phyloP scores from a whole-genome alignment of 352 stramenopile genomes.

The Bremia lactucae region DNA sequence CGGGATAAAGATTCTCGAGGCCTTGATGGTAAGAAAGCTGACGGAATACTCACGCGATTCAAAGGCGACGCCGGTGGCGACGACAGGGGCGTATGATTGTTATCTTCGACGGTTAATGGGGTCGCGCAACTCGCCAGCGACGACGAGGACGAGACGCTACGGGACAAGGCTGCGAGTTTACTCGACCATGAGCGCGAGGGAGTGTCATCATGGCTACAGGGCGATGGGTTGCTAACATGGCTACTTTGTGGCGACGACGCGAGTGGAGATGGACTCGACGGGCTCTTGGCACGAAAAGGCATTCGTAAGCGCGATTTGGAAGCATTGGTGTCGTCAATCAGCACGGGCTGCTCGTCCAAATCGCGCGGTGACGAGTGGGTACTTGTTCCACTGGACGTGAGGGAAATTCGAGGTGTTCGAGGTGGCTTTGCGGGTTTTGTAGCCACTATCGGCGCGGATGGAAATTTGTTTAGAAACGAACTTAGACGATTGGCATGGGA shows the following conservation, averaged over 20 bases:
- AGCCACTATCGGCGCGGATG: constrained; percentile 18
- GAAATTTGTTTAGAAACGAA: constrained; percentile 63
- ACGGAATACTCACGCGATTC: constrained; percentile 22
- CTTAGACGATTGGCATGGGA: constrained; percentile 40
- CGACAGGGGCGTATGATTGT: constrained; percentile 12
- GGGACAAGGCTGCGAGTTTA: constrained; percentile 53
- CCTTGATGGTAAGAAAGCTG: constrained; percentile 20
- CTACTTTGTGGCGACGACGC: constrained; percentile 26
- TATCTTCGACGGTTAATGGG: constrained; percentile 11
- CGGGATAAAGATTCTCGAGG: constrained; percentile 24
- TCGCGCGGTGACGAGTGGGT: constrained; percentile 18
- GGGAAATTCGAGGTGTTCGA: constrained; percentile 12
- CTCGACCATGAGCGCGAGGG: constrained; percentile 40
- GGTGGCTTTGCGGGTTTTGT: constrained; percentile 17
- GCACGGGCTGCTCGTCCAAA: constrained; percentile 19
- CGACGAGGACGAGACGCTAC: constrained; percentile 29
- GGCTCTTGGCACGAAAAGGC: constrained; percentile 24
- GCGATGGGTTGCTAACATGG: constrained; percentile 25
- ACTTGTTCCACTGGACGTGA: constrained; percentile 26
- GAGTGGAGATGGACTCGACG: constrained; percentile 3
- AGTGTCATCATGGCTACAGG: constrained; percentile 21
- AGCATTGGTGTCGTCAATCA: constrained; percentile 12
- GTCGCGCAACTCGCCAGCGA: constrained; percentile 14
- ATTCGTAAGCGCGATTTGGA: constrained; percentile 36
- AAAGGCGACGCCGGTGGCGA: constrained; percentile 20